Base-by-base conservation (phyloP, 2,329 filamentous ascomycete genomes). In the Fusarium subtropicale region DNA sequence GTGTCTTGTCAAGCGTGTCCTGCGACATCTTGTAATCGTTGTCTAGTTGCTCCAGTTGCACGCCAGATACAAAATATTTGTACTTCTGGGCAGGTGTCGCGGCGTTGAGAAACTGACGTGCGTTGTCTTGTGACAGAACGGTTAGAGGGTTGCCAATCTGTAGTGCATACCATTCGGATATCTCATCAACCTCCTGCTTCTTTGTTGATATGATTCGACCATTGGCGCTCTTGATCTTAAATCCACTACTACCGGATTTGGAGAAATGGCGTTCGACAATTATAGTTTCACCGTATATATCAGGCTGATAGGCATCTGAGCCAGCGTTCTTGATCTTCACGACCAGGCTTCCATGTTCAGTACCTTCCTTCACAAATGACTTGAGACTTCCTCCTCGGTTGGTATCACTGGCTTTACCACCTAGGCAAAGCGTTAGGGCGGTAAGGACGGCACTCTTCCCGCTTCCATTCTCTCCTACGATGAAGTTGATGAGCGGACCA, bases 111-210 rank as follows among this genome's bases (percentile, higher is more conserved):
- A 99, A 99, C 61, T 97, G 92, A 13, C 96, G 90, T 13, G 96
- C 96, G 79, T 94, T 94, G 77, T 99, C 96, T 79, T 99, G 96
- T 1, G 94, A 97, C 20, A 99, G 85, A 9, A 98, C 92, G 63
- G 97, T 98, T 82, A 99, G 90, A 1, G 96, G 96, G 73, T 99
- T 99, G 76, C 98, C 95, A 60, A 99, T 93, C 78, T 98, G 95
- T 42, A 99, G 84, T 42, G 91, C 92, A 77, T 94, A 98, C 77
- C 93, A 97, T 78, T 99, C 96, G 42, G 93, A 90, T 48, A 99
- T 95, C 70, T 97, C 92, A 71, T 97, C 94, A 11, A 99, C 87
- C 71, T 97, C 95, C 11, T 87, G 84, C 76, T 92, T 96, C 79
- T 94, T 97, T 11, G 86, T 92, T 1, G 94, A 97, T 48, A 97